Evolutionary conservation across 345 rosid genomes (phyloP), one percentile per base, ranked within the genome.

Genomic region (Psidium friedrichsthalianum): DNA sequence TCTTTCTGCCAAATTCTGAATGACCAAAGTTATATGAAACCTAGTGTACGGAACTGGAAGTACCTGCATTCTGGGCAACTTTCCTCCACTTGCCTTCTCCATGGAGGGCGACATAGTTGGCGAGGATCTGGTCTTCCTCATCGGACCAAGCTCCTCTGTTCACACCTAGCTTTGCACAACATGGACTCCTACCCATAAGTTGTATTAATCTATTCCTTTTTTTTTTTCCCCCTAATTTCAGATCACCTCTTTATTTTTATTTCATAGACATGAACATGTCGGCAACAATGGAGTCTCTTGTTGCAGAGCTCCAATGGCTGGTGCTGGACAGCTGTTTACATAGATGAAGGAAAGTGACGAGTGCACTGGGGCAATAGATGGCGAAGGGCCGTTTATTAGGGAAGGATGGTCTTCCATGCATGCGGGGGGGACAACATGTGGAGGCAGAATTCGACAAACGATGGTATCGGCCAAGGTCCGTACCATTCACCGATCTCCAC

Each of bases 81-180:
- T 82, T 86, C 84, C 92, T 90, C 93, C 94, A 92, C 81, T 90
- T 88, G 7, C 94, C 93, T 84, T 88, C 91, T 3, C 94, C 94
- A 53, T 92, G 89, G 74, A 57, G 55, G 56, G 84, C 74, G 86
- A 92, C 85, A 64, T 92, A 89, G n/a, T 88, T 88, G 5, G 32
- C 82, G 32, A 91, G 90, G 10, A 89, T 85, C 84, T 84, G 85
- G 76, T 92, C 93, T 86, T 92, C 94, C 57, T 74, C 78, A 20
- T 89, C 82, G 74, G 90, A 89, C 92, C 90, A 87, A 36, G 92
- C 90, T 84, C 92, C 94, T 85, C 86, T 89, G 3, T 88, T 89
- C 90, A 89, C 21, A 2, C 88, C 89, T 81, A 83, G 89, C 53
- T 90, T 90, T 27, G 88, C 36, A 61, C 93, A 90, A 29, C 92